Conservation (phyloP, 202 grass and related monocot genomes). For the Panicum virgatum region DNA sequence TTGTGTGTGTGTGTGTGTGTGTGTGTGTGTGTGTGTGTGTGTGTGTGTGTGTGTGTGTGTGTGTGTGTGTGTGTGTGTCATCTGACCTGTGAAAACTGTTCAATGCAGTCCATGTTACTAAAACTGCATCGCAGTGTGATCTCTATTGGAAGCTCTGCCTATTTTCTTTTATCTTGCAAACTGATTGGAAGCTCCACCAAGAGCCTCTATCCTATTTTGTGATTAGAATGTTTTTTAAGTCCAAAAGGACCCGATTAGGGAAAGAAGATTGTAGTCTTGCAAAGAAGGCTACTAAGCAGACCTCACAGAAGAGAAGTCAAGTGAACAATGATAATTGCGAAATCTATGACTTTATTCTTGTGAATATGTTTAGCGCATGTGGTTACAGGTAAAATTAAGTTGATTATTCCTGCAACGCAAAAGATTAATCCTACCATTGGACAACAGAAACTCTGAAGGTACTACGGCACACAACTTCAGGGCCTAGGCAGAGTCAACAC, state of each 20-base stretch:
- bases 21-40: too few species aligned
- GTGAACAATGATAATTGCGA: background rate
- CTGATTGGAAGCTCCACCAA: background rate
- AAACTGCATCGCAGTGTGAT: background rate
- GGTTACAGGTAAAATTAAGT: background rate
- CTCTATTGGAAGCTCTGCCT: background rate
- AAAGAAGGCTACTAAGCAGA: background rate
- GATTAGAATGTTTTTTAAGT: background rate
- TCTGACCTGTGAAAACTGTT: background rate
- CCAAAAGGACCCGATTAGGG: background rate
- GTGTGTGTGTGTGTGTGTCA: too few species aligned
- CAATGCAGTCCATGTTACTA: background rate
- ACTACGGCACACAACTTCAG: background rate
- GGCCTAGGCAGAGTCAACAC: background rate
- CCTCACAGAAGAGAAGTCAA: background rate
- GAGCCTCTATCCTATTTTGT: background rate
- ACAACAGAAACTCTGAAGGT: conserved; percentile 2
- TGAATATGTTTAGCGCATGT: background rate
- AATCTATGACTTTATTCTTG: background rate
- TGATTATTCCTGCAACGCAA: background rate
- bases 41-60: too few species aligned
- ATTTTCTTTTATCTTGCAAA: background rate
- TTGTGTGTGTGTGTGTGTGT: too few species aligned
- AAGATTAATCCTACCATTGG: background rate
- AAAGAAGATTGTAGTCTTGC: background rate